These are phyloP conservation scores for Penicillium sp. DNA, from an alignment of 2,329 filamentous ascomycete genomes.

Conservation along the genomic window DNA sequence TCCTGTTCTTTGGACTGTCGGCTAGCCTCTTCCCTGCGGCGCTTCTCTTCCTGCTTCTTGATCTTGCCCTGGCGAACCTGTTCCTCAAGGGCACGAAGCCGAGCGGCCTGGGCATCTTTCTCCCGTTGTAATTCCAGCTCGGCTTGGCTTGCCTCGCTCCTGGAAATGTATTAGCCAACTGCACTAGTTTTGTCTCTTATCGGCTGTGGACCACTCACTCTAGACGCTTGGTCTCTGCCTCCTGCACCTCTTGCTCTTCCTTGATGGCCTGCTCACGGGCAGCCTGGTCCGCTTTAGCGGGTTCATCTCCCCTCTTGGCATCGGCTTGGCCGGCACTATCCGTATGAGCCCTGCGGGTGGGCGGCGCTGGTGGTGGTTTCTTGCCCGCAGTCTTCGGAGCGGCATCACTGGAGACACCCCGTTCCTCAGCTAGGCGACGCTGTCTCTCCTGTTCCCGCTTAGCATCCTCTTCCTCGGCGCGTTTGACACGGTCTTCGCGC, in stretches of 20 bases:
- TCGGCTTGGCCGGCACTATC: constrained; percentile 59
- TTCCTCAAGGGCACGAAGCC: constrained; percentile 85
- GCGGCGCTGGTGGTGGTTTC: constrained; percentile 69
- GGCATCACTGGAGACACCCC: constrained; percentile 61
- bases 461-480: constrained; percentile 92
- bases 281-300: constrained; percentile 65
- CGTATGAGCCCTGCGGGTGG: constrained; percentile 67
- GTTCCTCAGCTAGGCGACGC: constrained; percentile 74
- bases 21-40: constrained; percentile 81
- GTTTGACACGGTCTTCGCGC: constrained; percentile 78
- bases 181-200: not conserved
- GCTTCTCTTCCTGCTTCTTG: constrained; percentile 95
- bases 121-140: constrained; percentile 80
- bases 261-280: constrained; percentile 51
- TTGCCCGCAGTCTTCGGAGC: constrained; percentile 57
- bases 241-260: constrained; percentile 74
- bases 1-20: constrained; percentile 89
- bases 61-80: constrained; percentile 91
- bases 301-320: constrained; percentile 56
- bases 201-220: constrained; percentile 65
- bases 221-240: constrained; percentile 69
- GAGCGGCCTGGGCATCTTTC: constrained; percentile 75
- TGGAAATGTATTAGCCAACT: constrained; percentile 41
- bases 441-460: constrained; percentile 85
- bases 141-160: constrained; percentile 70